These are phyloP conservation scores for Leccinum ochraceum DNA, from an alignment of 768 basidiomycete genomes.

Conservation along the genomic window DNA sequence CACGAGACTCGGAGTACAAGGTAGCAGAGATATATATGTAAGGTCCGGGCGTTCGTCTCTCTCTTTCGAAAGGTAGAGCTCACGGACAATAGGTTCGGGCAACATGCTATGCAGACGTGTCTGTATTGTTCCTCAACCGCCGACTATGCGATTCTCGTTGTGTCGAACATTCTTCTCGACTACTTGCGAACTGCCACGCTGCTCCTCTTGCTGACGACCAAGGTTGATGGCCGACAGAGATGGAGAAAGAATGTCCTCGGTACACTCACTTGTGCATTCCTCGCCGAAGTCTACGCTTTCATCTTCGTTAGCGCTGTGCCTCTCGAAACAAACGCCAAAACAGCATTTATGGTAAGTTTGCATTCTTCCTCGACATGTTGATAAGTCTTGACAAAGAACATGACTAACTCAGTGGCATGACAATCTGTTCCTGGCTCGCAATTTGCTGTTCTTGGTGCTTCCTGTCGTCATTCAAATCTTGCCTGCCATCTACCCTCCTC, in stretches of 20 bases:
- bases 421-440: constrained; percentile 52
- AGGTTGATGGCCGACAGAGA: constrained; percentile 40
- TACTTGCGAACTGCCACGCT: constrained; percentile 61
- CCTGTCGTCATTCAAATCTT: constrained; percentile 49
- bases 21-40: constrained; percentile 57
- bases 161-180: constrained; percentile 54
- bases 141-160: constrained; percentile 60
- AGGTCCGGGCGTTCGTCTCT: constrained; percentile 41
- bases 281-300: constrained; percentile 57
- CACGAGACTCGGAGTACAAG: constrained; percentile 55
- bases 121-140: constrained; percentile 60
- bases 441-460: constrained; percentile 56
- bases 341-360: constrained; percentile 42
- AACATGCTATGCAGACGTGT: constrained; percentile 61
- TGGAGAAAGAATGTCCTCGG: constrained; percentile 50
- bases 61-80: neutral
- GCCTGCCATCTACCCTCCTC: constrained; percentile 36
- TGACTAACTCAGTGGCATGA: constrained; percentile 65
- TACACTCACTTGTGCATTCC: constrained; percentile 46
- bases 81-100: constrained; percentile 57
- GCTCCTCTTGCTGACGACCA: constrained; percentile 45
- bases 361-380: neutral
- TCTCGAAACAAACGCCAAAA: constrained; percentile 42
- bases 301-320: constrained; percentile 46
- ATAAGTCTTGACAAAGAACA: constrained; percentile 1